A percentile compares a stretch with the other conserved stretches of the same genome.
phyloP scores from a whole-genome alignment of 2,329 filamentous ascomycete species.

The Ophiosphaerella narmari region DNA sequence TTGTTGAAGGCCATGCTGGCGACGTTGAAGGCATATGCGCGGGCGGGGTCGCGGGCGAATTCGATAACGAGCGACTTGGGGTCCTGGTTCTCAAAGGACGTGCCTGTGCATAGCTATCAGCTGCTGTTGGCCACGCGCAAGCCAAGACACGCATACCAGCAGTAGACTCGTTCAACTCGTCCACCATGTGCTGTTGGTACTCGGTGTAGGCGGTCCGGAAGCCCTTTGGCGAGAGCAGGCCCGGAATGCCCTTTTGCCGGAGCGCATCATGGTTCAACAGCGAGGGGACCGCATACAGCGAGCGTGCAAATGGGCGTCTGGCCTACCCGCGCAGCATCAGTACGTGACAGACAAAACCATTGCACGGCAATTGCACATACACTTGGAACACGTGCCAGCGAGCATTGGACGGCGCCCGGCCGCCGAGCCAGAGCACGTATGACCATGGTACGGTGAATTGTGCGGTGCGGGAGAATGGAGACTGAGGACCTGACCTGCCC shows the following conservation, averaged over 20 bases:
- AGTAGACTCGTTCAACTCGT: conserved; percentile 75
- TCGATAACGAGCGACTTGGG: conserved; percentile 72
- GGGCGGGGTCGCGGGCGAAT: conserved; percentile 76
- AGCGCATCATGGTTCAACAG: conserved; percentile 55
- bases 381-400: conserved; percentile 23
- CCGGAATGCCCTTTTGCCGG: conserved; percentile 63
- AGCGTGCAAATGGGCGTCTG: conserved; percentile 27
- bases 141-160: conserved; percentile 60
- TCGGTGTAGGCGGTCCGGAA: conserved; percentile 80
- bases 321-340: conserved; percentile 35
- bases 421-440: conserved; percentile 39
- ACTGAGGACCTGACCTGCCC: conserved; percentile 8
- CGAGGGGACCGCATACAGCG: conserved; percentile 53
- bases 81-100: conserved; percentile 64
- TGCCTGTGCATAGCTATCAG: conserved; percentile 55
- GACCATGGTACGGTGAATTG: conserved; percentile 31
- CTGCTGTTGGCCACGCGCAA: not conserved
- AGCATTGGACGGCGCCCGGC: conserved; percentile 26
- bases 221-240: conserved; percentile 69
- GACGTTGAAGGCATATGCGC: conserved; percentile 88
- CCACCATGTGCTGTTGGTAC: conserved; percentile 75
- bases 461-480: conserved; percentile 11
- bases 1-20: conserved; percentile 97
- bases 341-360: conserved; percentile 10
- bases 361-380: conserved; percentile 21